A percentile compares a stretch with the other conserved stretches of the same genome.
phyloP scores from a whole-genome alignment of 129 eudicot species.

The Lactuca sativa region DNA sequence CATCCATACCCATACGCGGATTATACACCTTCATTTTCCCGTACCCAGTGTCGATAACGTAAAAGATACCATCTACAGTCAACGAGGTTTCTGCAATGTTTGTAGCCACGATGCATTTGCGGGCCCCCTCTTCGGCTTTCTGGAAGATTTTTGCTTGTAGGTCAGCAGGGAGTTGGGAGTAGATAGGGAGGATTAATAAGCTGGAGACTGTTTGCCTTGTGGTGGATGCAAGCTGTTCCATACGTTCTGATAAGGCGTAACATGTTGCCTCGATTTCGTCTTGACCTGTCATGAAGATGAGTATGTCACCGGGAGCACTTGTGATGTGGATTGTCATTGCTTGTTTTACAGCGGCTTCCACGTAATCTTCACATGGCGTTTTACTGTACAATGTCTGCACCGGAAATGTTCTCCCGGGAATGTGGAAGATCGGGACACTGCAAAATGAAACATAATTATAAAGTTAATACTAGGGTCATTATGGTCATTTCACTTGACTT shows the following conservation, averaged over 20 bases:
- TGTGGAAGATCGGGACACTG: constrained; percentile 72
- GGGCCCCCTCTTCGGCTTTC: constrained; percentile 64
- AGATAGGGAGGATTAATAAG: constrained; percentile 62
- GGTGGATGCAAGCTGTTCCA: constrained; percentile 60
- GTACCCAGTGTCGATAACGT: constrained; percentile 69
- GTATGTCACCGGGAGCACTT: constrained; percentile 68
- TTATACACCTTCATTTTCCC: constrained; percentile 77
- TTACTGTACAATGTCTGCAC: constrained; percentile 60
- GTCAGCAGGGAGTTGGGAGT: constrained; percentile 73
- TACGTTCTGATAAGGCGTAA: constrained; percentile 57
- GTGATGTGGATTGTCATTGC: constrained; percentile 78
- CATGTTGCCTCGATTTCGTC: constrained; percentile 70
- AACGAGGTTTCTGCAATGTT: constrained; percentile 70
- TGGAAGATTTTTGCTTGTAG: constrained; percentile 65
- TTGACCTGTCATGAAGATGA: constrained; percentile 73
- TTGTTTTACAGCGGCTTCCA: constrained; percentile 73
- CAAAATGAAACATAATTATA: constrained; percentile 12
- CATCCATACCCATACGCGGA: constrained; percentile 76
- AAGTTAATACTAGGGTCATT: neutral
- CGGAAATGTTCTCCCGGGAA: constrained; percentile 75
- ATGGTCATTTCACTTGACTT: neutral
- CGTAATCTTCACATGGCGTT: constrained; percentile 74
- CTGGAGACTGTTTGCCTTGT: constrained; percentile 55
- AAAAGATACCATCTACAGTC: constrained; percentile 64
- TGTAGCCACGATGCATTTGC: constrained; percentile 73